These are phyloP conservation scores for Diaporthe citri DNA, from an alignment of 2,329 filamentous ascomycete genomes.

Conservation along the genomic window DNA sequence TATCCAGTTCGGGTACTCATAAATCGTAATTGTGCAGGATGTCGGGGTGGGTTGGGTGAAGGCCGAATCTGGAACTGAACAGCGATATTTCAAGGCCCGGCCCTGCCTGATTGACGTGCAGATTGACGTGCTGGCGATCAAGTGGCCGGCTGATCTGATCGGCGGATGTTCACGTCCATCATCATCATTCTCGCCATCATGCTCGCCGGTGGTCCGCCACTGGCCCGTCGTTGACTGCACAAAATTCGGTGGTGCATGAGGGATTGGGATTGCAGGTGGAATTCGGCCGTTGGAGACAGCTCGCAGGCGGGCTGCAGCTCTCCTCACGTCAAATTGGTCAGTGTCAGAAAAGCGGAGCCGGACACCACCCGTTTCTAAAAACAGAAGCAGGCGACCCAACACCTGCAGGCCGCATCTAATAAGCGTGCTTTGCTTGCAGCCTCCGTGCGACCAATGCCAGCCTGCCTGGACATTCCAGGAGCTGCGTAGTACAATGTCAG, in stretches of 20 bases:
- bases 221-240: slow-evolving; percentile 1
- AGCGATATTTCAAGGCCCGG: not conserved
- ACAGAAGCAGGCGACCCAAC: slow-evolving; percentile 19
- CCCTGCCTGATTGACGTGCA: not conserved
- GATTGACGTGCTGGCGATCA: slow-evolving; percentile 16
- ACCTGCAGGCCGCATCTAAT: slow-evolving; percentile 19
- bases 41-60: slow-evolving; percentile 20
- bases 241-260: not conserved
- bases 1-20: not conserved
- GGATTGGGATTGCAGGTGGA: slow-evolving; percentile 30
- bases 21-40: slow-evolving; percentile 25
- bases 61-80: slow-evolving; percentile 4
- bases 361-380: slow-evolving; percentile 24
- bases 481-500: slow-evolving; percentile 14
- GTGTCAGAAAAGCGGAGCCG: slow-evolving; percentile 32
- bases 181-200: not conserved
- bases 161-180: slow-evolving; percentile 16
- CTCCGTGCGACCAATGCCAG: slow-evolving; percentile 4
- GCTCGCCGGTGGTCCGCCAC: not conserved
- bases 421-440: slow-evolving; percentile 20
- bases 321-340: slow-evolving; percentile 30
- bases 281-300: slow-evolving; percentile 25
- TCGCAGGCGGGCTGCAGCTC: slow-evolving; percentile 14
- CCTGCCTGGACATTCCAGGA: not conserved
- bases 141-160: slow-evolving; percentile 27